These are phyloP conservation scores for Epichloe typhina DNA, from an alignment of 2,329 filamentous ascomycete species.

Conservation along the genomic window DNA sequence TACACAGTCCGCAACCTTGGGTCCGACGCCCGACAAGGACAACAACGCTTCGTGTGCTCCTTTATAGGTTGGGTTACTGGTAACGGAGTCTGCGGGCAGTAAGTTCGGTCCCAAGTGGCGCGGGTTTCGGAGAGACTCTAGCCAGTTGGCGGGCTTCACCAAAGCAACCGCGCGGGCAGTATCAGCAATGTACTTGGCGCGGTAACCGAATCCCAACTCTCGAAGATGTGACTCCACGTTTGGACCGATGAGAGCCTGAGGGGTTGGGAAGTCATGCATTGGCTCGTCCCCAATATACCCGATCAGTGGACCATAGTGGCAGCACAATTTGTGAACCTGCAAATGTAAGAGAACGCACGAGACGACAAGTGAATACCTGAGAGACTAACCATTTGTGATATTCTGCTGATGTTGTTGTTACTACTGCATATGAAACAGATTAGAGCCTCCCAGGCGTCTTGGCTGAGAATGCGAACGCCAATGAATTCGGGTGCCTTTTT, in stretches of 20 bases:
- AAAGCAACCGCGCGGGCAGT: conserved; percentile 65
- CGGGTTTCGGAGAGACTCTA: conserved; percentile 66
- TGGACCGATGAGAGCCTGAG: conserved; percentile 55
- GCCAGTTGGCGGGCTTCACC: conserved; percentile 59
- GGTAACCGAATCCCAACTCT: conserved; percentile 82
- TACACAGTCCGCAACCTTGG: conserved; percentile 94
- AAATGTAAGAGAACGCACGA: neutral
- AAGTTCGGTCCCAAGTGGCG: conserved; percentile 46
- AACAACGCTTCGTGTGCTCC: conserved; percentile 71
- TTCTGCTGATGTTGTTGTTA: conserved; percentile 94
- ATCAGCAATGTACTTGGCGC: conserved; percentile 81
- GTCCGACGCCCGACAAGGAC: conserved; percentile 73
- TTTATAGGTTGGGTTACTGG: conserved; percentile 46
- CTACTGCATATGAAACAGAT: conserved; percentile 96
- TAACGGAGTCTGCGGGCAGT: conserved; percentile 15
- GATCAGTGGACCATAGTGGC: conserved; percentile 69
- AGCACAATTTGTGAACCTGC: conserved; percentile 73
- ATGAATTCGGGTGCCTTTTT: conserved; percentile 77
- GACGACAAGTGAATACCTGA: too few relatives aligned
- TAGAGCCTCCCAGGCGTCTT: conserved; percentile 92
- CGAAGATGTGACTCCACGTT: conserved; percentile 72
- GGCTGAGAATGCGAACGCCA: conserved; percentile 81
- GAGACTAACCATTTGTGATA: conserved; percentile 75
- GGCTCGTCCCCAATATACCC: conserved; percentile 54
- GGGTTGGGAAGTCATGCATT: conserved; percentile 79